Percentiles rank a stretch among this genome's conserved stretches.
Evolutionary conservation across 345 rosid genomes (phyloP).

Genomic region (Kernera saxatilis): DNA sequence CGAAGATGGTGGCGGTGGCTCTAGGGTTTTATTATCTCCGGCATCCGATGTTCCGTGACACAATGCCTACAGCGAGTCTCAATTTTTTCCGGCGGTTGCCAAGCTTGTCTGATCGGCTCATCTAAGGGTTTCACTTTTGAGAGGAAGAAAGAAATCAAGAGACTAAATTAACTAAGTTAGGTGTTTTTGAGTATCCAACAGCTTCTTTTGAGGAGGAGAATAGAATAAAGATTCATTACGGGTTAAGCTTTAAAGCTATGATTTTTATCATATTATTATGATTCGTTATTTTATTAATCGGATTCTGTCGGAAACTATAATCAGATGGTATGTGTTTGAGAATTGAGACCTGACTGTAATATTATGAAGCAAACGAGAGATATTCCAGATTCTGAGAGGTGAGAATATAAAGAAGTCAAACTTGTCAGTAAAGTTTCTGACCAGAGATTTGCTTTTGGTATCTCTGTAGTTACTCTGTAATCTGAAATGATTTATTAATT

Average conservation of each 20-base stretch:
- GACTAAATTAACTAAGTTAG: slow-evolving; percentile 10
- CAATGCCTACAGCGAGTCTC: slow-evolving; percentile 83
- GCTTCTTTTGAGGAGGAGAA: slow-evolving; percentile 10
- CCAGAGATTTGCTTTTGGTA: neutral
- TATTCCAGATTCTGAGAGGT: neutral
- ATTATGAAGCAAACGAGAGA: slow-evolving; percentile 7
- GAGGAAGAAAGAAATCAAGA: neutral
- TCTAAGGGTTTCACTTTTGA: slow-evolving; percentile 30
- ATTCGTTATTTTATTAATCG: slow-evolving; percentile 19
- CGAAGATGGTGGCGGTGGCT: slow-evolving; percentile 97
- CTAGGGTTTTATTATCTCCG: slow-evolving; percentile 86
- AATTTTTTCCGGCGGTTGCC: slow-evolving; percentile 95
- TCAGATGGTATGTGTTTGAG: neutral
- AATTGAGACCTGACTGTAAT: slow-evolving; percentile 4
- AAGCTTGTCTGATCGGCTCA: slow-evolving; percentile 79
- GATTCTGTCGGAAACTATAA: neutral
- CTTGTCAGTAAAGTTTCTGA: neutral
- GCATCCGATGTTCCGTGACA: slow-evolving; percentile 94
- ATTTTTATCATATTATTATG: slow-evolving; percentile 3
- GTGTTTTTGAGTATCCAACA: slow-evolving; percentile 16
- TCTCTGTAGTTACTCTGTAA: neutral
- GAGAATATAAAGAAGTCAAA: neutral
- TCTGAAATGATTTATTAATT: neutral
- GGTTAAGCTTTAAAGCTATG: neutral
- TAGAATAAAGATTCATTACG: slow-evolving; percentile 20